Evolutionary conservation across 192 early-diverging fungal genomes (phyloP).

Genomic region (Paraglomus occultum): DNA sequence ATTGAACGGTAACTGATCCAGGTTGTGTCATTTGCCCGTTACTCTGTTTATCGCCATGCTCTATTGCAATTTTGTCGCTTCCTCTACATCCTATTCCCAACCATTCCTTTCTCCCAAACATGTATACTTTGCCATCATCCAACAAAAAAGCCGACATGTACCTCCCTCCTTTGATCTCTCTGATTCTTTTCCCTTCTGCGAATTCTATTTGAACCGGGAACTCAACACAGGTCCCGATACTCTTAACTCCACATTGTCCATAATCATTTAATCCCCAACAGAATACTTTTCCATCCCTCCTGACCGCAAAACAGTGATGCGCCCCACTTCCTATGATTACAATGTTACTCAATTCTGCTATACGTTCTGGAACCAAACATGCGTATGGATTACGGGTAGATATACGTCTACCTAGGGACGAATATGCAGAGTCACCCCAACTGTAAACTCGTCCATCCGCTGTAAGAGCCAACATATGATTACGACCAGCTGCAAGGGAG

Average conservation of each 20-base stretch:
- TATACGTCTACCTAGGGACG: slow-evolving; percentile 83
- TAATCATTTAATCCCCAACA: slow-evolving; percentile 91
- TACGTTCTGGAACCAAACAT: slow-evolving; percentile 48
- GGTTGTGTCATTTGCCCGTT: no score
- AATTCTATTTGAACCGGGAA: slow-evolving; percentile 54
- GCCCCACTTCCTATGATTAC: slow-evolving; percentile 70
- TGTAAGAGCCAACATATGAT: slow-evolving; percentile 83
- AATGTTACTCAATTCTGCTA: slow-evolving; percentile 55
- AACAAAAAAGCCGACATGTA: slow-evolving; percentile 81
- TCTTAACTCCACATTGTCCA: slow-evolving; percentile 71
- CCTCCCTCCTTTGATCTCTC: slow-evolving; percentile 71
- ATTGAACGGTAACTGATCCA: no score
- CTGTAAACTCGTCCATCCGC: slow-evolving; percentile 73
- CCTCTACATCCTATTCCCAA: slow-evolving; percentile 59
- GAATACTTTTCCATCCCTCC: slow-evolving; percentile 61
- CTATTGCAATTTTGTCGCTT: slow-evolving; percentile 57
- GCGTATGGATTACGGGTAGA: slow-evolving; percentile 65
- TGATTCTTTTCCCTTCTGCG: slow-evolving; percentile 47
- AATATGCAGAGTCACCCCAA: slow-evolving; percentile 89
- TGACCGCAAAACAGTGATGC: slow-evolving; percentile 82
- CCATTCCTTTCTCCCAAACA: slow-evolving; percentile 85
- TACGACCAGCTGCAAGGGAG: slow-evolving; percentile 76
- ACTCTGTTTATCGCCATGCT: slow-evolving; percentile 4
- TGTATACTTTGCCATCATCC: slow-evolving; percentile 68
- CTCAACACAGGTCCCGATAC: slow-evolving; percentile 37